Evolutionary conservation across 2,329 filamentous ascomycete species (phyloP).

Genomic region (Sarocladium strictum): DNA sequence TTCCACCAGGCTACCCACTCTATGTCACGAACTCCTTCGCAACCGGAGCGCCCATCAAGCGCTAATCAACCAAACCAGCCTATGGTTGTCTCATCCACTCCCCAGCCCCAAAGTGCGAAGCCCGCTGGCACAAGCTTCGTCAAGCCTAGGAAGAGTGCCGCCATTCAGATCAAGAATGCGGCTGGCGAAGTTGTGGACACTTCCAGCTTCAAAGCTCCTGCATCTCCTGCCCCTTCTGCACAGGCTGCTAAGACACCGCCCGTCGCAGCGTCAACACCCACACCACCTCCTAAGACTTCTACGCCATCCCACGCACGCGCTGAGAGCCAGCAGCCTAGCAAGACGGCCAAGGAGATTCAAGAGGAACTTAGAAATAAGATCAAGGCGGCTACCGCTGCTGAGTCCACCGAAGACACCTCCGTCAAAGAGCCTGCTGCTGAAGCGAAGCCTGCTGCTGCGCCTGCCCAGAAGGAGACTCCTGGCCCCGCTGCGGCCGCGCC

Average conservation of each 20-base stretch:
- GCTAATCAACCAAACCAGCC: conserved; percentile 55
- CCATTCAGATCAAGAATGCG: conserved; percentile 75
- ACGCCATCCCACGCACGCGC: conserved; percentile 64
- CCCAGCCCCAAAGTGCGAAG: conserved; percentile 55
- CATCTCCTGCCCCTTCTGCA: conserved; percentile 49
- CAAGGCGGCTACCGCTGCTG: conserved; percentile 51
- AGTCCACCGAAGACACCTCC: conserved; percentile 22
- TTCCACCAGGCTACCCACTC: conserved; percentile 50
- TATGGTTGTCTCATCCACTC: conserved; percentile 55
- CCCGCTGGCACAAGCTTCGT: conserved; percentile 38
- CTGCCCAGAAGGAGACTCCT: conserved; percentile 9
- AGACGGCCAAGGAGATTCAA: conserved; percentile 75
- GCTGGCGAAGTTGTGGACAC: conserved; percentile 71
- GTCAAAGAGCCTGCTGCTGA: conserved; percentile 11
- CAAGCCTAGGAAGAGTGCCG: conserved; percentile 61
- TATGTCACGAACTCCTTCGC: conserved; percentile 82
- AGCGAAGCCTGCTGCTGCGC: conserved; percentile 12
- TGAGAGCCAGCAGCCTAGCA: conserved; percentile 60
- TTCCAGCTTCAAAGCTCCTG: conserved; percentile 53
- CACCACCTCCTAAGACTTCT: conserved; percentile 70
- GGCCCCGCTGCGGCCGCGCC: conserved; percentile 6
- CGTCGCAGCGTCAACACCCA: conserved; percentile 68
- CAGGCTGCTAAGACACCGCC: conserved; percentile 59
- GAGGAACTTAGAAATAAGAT: conserved; percentile 80
- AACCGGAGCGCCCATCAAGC: conserved; percentile 64